These are phyloP conservation scores for Phytophthora podocarpi DNA, from an alignment of 352 stramenopile species.

Conservation along the genomic window DNA sequence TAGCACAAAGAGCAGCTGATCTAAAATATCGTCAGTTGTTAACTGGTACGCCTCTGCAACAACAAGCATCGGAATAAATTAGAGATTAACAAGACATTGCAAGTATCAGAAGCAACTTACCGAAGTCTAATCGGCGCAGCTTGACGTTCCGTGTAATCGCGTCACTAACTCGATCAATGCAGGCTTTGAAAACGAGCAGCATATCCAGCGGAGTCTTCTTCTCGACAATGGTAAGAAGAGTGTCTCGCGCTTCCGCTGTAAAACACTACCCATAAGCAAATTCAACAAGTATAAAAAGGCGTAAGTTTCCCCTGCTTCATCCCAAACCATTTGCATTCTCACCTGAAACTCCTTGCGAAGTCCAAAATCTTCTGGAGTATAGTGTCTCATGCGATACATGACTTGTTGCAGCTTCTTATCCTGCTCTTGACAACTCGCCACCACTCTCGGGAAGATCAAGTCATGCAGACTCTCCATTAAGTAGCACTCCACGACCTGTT, in stretches of 20 bases:
- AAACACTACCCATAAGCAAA: conserved; percentile 39
- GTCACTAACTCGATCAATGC: conserved; percentile 67
- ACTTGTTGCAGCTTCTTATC: conserved; percentile 51
- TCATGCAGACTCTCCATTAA: conserved; percentile 75
- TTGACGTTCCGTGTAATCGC: conserved; percentile 60
- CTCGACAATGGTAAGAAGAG: conserved; percentile 36
- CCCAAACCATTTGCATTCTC: no score
- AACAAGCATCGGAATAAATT: background rate
- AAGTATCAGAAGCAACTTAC: conserved; percentile 26
- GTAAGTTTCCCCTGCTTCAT: no score
- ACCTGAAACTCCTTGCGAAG: conserved; percentile 78
- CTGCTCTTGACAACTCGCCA: conserved; percentile 50
- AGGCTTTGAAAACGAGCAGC: conserved; percentile 71
- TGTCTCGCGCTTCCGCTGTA: conserved; percentile 44
- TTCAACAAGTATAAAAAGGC: no score
- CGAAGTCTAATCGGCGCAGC: conserved; percentile 53
- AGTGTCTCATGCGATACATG: conserved; percentile 61
- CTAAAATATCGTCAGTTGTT: conserved; percentile 83
- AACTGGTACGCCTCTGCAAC: conserved; percentile 55
- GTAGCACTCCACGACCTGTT: conserved; percentile 85
- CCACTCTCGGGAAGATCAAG: conserved; percentile 53
- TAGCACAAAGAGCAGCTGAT: conserved; percentile 75
- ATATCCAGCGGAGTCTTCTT: conserved; percentile 79
- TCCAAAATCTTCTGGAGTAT: conserved; percentile 70
- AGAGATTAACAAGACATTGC: background rate